These are phyloP conservation scores for Hyaloperonospora brassicae DNA, from an alignment of 352 stramenopile species.

Conservation along the genomic window DNA sequence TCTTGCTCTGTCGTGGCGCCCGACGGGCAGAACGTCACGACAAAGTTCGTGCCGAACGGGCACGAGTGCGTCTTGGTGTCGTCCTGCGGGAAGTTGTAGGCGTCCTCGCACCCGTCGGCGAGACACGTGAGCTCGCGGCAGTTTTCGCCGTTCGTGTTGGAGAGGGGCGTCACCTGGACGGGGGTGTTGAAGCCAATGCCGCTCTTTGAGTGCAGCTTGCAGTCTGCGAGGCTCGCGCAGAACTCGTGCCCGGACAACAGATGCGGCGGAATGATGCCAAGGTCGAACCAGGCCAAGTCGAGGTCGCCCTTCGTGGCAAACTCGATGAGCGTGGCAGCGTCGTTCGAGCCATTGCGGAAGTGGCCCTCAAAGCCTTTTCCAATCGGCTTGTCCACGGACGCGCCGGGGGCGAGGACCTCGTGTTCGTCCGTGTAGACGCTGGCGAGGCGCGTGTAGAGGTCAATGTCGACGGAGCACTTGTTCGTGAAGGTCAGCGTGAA, in stretches of 20 bases:
- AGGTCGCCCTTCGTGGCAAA: slow-evolving; percentile 55
- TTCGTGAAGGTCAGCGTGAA: slow-evolving; percentile 65
- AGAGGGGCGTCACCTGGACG: slow-evolving; percentile 41
- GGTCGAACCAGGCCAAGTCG: slow-evolving; percentile 54
- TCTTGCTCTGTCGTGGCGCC: slow-evolving; percentile 10
- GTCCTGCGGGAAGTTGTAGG: slow-evolving; percentile 63
- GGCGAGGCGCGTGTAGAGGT: slow-evolving; percentile 49
- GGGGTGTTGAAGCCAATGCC: slow-evolving; percentile 64
- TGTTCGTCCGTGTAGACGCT: slow-evolving; percentile 41
- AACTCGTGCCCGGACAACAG: slow-evolving; percentile 47
- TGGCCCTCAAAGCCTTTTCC: slow-evolving; percentile 58
- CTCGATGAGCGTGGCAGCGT: slow-evolving; percentile 55
- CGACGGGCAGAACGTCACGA: slow-evolving; percentile 59
- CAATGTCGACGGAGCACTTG: slow-evolving; percentile 38
- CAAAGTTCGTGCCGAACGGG: slow-evolving; percentile 46
- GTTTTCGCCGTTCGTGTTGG: slow-evolving; percentile 53
- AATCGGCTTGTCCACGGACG: slow-evolving; percentile 32
- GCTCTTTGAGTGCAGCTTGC: slow-evolving; percentile 46
- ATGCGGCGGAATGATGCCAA: slow-evolving; percentile 59
- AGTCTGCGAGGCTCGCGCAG: slow-evolving; percentile 56
- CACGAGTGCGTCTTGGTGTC: slow-evolving; percentile 72
- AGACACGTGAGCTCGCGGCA: slow-evolving; percentile 54
- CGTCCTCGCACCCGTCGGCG: slow-evolving; percentile 47
- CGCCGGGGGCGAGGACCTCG: slow-evolving; percentile 33
- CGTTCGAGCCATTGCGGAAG: slow-evolving; percentile 51